Conservation (phyloP, 2,329 filamentous ascomycete genomes). For the Exophiala oligosperma region DNA sequence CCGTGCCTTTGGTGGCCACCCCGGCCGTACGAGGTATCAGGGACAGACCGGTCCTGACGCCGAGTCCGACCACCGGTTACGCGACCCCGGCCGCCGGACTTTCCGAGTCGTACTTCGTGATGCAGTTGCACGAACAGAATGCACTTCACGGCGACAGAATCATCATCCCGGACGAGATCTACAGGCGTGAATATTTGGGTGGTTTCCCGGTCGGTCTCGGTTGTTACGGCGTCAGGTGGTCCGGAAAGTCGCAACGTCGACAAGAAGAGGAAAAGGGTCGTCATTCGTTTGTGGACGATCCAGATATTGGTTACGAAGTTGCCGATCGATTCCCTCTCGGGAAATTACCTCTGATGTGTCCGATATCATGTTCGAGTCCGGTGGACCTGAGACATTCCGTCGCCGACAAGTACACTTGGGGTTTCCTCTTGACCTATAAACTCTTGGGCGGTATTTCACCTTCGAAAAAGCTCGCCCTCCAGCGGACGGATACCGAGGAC, state of each 20-base stretch:
- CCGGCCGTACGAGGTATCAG: not conserved
- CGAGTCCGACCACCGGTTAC: not conserved
- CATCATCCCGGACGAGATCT: slow-evolving; percentile 7
- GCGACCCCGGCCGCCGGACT: not conserved
- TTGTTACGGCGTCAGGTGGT: slow-evolving; percentile 1
- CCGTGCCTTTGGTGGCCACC: not conserved
- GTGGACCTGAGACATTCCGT: slow-evolving; percentile 2
- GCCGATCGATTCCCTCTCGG: not conserved
- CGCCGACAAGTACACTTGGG: slow-evolving; percentile 5
- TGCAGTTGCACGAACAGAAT: not conserved
- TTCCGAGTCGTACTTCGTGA: not conserved
- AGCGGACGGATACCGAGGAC: not conserved
- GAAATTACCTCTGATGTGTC: not conserved
- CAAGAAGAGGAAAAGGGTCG: no score
- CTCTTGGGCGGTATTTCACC: not conserved
- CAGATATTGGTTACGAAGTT: slow-evolving; percentile 4
- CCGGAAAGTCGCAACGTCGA: not conserved
- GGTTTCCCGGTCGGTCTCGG: not conserved
- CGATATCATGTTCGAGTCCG: not conserved
- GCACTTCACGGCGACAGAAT: not conserved
- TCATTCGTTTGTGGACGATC: not conserved
- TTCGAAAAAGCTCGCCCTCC: not conserved
- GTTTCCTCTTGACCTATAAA: slow-evolving; percentile 2
- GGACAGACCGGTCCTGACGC: not conserved
- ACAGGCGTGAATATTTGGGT: not conserved